A percentile compares a stretch with the other conserved stretches of the same genome.
Conservation (phyloP, 495 filamentous ascomycete genomes). For the Aspergillus ostianus region DNA sequence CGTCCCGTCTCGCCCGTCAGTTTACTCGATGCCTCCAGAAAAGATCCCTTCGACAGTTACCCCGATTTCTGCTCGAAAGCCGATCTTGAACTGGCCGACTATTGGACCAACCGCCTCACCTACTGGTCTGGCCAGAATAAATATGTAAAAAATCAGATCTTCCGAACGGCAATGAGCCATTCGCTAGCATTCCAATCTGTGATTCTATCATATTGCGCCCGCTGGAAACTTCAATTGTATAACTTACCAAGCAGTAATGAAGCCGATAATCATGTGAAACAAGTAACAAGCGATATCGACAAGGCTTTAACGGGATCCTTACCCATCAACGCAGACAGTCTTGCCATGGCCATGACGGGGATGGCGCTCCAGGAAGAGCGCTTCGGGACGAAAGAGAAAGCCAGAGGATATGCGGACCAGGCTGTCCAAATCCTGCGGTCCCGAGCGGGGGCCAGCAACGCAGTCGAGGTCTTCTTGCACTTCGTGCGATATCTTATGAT, state of each 20-base stretch:
- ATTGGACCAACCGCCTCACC: constrained; percentile 37
- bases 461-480: constrained; percentile 37
- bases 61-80: constrained; percentile 21
- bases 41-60: constrained; percentile 36
- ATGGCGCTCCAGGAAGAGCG: constrained; percentile 45
- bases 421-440: constrained; percentile 35
- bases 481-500: constrained; percentile 36
- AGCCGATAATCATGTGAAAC: constrained; percentile 26
- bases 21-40: constrained; percentile 32
- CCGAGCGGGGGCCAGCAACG: constrained; percentile 23
- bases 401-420: constrained; percentile 28
- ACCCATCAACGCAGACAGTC: constrained; percentile 25
- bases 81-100: constrained; percentile 35
- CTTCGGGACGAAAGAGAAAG: constrained; percentile 34
- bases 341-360: constrained; percentile 38
- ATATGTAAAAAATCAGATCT: constrained; percentile 38
- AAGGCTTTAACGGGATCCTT: constrained; percentile 22
- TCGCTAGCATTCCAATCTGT: constrained; percentile 39
- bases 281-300: constrained; percentile 27
- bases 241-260: constrained; percentile 21
- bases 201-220: constrained; percentile 40
- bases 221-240: constrained; percentile 36
- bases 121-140: constrained; percentile 48
- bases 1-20: constrained; percentile 27
- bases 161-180: constrained; percentile 35